A percentile compares a stretch with the other conserved stretches of the same genome.
phyloP scores from a whole-genome alignment of 1,284 basidiomycete genomes.

The Neolentinus lepideus region DNA sequence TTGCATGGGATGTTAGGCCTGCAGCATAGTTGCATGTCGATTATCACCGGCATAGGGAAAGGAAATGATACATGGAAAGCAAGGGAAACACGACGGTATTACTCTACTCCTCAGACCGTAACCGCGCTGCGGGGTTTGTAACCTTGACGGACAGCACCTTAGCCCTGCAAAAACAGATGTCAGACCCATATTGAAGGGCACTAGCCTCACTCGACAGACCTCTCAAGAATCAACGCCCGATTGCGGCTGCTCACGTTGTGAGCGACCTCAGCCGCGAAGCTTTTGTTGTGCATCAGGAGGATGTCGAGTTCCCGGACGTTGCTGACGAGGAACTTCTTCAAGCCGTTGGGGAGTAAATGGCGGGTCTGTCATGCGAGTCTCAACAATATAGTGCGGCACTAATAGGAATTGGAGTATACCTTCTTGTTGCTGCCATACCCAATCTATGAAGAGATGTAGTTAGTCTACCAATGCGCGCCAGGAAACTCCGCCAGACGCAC shows the following conservation, averaged over 20 bases:
- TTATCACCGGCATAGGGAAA: slow-evolving; percentile 29
- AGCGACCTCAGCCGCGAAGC: slow-evolving; percentile 94
- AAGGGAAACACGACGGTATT: slow-evolving; percentile 21
- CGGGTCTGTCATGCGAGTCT: slow-evolving; percentile 51
- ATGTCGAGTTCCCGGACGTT: slow-evolving; percentile 91
- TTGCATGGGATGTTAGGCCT: slow-evolving; percentile 12
- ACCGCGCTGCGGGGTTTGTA: slow-evolving; percentile 90
- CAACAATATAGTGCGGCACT: neutral
- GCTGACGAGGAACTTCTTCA: slow-evolving; percentile 91
- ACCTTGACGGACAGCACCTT: slow-evolving; percentile 90
- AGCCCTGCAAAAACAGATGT: slow-evolving; percentile 45
- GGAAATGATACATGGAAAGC: slow-evolving; percentile 28
- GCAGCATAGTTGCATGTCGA: slow-evolving; percentile 31
- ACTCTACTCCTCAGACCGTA: slow-evolving; percentile 93
- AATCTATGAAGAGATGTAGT: slow-evolving; percentile 34
- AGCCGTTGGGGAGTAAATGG: slow-evolving; percentile 89
- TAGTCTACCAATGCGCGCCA: neutral
- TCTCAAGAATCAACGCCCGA: slow-evolving; percentile 88
- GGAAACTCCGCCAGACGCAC: slow-evolving; percentile 29
- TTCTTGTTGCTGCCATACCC: slow-evolving; percentile 86
- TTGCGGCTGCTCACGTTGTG: slow-evolving; percentile 97
- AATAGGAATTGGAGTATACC: slow-evolving; percentile 15
- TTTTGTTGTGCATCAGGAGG: slow-evolving; percentile 97
- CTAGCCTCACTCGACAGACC: slow-evolving; percentile 37
- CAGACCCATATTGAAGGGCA: slow-evolving; percentile 8